Percentiles rank a stretch among this genome's conserved stretches.
Evolutionary conservation across 1,284 basidiomycete species (phyloP).

Genomic region (Heterobasidion irregulare): DNA sequence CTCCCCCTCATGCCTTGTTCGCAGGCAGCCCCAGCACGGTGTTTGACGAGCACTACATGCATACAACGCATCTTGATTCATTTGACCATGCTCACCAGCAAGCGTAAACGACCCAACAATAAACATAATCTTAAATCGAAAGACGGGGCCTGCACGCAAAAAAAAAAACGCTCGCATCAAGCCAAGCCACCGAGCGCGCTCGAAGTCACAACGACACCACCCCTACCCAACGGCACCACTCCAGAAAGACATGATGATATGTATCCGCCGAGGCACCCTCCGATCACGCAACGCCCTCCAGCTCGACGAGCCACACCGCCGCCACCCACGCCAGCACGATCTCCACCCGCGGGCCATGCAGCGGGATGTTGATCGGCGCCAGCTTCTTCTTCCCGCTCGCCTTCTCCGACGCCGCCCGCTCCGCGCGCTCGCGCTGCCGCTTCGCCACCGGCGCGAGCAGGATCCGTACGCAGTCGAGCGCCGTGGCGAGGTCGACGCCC

Average conservation of each 20-base stretch:
- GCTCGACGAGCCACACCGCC: constrained; percentile 64
- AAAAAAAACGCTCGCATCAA: too few species aligned
- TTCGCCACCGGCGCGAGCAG: constrained; percentile 58
- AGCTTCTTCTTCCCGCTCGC: constrained; percentile 40
- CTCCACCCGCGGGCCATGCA: constrained; percentile 78
- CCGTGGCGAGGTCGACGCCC: constrained; percentile 30
- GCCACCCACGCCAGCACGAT: constrained; percentile 75
- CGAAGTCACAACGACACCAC: not conserved
- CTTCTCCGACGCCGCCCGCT: constrained; percentile 41
- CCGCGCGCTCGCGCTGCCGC: constrained; percentile 46
- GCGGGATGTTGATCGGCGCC: constrained; percentile 65
- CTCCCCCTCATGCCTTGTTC: too few species aligned
- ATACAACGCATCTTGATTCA: too few species aligned
- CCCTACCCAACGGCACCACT: not conserved
- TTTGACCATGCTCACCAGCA: too few species aligned
- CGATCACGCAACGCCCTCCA: constrained; percentile 41
- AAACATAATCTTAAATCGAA: not conserved
- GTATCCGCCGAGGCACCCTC: not conserved
- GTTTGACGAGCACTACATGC: not conserved
- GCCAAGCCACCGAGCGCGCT: not conserved
- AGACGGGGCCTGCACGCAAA: too few species aligned
- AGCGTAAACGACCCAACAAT: not conserved
- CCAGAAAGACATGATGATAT: too few species aligned
- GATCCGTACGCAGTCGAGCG: constrained; percentile 58
- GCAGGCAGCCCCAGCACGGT: not conserved